Base-by-base conservation (phyloP, 805 yeast genomes). In the Kodamaea leandrae region DNA sequence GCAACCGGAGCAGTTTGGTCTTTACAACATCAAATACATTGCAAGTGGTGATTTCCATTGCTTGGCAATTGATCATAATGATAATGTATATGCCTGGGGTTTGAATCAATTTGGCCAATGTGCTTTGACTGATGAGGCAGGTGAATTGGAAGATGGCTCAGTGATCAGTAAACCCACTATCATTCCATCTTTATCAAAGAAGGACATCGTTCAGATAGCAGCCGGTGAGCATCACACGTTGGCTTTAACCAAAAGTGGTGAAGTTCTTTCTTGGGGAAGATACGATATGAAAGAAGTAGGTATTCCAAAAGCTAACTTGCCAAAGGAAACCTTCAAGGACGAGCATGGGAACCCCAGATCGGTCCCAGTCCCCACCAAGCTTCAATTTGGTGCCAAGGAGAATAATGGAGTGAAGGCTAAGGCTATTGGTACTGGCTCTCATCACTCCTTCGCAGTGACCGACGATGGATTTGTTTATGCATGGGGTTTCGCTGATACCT, bases 401-500 rank as follows among this genome's bases (percentile, higher is more conserved):
- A 45, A 52, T 17, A 71, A 73, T 25, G 51, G 49, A 8, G 52
- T 66, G 23, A 61, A 60, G 39, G 55, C 62, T 32, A 66, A 66
- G 44, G 44, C 63, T 0, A 71, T 91, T 32, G 83, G 95, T 5
- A 79, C 83, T 26, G 99, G 99, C 1, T 83, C 96, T 1, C 98
- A 93, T 54, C 99, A 93, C 60, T 84, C 95, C 2, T 66, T 93
- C 41, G 97, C 96, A 1, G 74, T 90, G 4, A 79, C 95, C 3
- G 76, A 72, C 16, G 88, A 86, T 52, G 99, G 99, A 10, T 68
- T 86, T 38, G 86, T 81, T 1, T 93, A 80, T 67, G 78, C 97
- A 1, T 93, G 99, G 99, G 99, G 99, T 1, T 93, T 90, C 59
- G 97, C 95, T 33, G 98, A 91, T 51, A 90, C 96, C 1, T 93